Evolutionary conservation across 371 early-diverging fungal species (phyloP), one percentile per base, ranked within the genome.

Genomic region (Batkoa obscura): DNA sequence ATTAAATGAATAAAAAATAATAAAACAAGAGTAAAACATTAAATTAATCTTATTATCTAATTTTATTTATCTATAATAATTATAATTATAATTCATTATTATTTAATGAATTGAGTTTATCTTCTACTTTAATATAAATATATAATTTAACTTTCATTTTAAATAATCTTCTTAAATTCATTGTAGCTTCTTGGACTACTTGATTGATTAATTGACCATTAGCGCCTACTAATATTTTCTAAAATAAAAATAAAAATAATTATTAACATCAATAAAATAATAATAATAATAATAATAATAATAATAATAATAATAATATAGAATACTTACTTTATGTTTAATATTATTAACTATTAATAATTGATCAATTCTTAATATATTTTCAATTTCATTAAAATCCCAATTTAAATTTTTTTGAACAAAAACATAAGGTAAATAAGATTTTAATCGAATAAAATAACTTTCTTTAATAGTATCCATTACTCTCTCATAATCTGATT

Each of bases 81-180:
- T n/a, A n/a, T n/a, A n/a, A n/a, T n/a, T n/a, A n/a, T n/a, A n/a
- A n/a, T n/a, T n/a, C n/a, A n/a, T n/a, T n/a, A n/a, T n/a, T n/a
- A n/a, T n/a, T n/a, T n/a, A n/a, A n/a, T n/a, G n/a, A n/a, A n/a
- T n/a, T n/a, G n/a, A n/a, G n/a, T n/a, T n/a, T n/a, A 5, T 50
- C 36, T 5, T 31, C 55, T 2, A 54, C 43, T 30, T 54, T 54
- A 5, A 54, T 31, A n/a, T 54, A 9, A 10, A 54, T 13, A 30
- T 42, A 54, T 10, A 54, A 23, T 33, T 39, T 54, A 10, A 54
- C 55, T 54, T 54, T 54, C 3, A 41, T n/a, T 33, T 43, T 38
- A 32, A 54, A 33, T 10, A 13, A 10, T 43, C 15, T n/a, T n/a
- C 55, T 39, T 17, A 54, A 33, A 31, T 9, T 39, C 43, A 43